Conservation (phyloP, 169 alveolate species). For the Plasmodium berghei region DNA sequence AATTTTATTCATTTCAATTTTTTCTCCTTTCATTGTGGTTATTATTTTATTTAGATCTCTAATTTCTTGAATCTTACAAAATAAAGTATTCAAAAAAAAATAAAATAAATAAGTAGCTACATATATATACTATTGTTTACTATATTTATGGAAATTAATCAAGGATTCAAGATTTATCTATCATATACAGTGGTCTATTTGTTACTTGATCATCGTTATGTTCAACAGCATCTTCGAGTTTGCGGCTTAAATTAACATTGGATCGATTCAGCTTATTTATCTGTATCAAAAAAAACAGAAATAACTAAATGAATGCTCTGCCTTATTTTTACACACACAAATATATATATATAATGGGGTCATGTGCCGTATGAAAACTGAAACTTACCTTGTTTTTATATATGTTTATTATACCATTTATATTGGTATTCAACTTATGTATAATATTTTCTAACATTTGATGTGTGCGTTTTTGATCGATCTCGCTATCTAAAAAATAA, state of each 20-base stretch:
- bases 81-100: background rate
- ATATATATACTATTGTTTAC: background rate
- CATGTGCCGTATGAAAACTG: background rate
- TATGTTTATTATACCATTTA: slow-evolving; percentile 22
- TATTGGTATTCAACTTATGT: slow-evolving; percentile 44
- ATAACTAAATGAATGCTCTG: background rate
- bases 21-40: slow-evolving; percentile 32
- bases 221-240: slow-evolving; percentile 64
- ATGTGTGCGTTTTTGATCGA: slow-evolving; percentile 26
- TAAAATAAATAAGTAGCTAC: background rate
- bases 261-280: slow-evolving; percentile 22
- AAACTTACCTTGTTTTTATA: slow-evolving; percentile 43
- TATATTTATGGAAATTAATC: background rate
- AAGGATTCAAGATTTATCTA: too few species aligned
- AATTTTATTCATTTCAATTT: slow-evolving; percentile 55
- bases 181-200: background rate
- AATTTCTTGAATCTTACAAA: slow-evolving; percentile 56
- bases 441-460: slow-evolving; percentile 53
- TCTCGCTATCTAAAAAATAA: slow-evolving; percentile 7
- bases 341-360: too few species aligned
- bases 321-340: too few species aligned
- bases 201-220: slow-evolving; percentile 66
- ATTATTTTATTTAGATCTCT: slow-evolving; percentile 65
- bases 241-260: slow-evolving; percentile 17
- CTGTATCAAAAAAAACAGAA: slow-evolving; percentile 6